Evolutionary conservation across 2,329 filamentous ascomycete genomes (phyloP), one percentile per base, ranked within the genome.

Genomic region (Verticillium isaacii): DNA sequence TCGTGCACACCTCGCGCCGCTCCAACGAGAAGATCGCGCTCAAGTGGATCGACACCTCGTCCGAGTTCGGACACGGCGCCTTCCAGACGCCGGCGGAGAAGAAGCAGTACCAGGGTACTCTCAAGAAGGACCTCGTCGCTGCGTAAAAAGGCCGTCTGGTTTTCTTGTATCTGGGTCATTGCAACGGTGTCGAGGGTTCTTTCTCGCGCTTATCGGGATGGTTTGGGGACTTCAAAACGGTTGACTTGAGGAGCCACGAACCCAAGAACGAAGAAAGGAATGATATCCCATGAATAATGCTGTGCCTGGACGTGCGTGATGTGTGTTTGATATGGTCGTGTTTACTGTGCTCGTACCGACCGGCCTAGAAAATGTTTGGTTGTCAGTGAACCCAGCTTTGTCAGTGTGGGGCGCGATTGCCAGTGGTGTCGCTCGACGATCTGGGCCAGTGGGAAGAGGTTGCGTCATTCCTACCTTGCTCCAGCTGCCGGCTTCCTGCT

Each of bases 21-120:
- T 92, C 95, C 62, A 87, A 97, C 77, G 95, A 99, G 90, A 98
- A 99, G 92, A 91, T 98, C 80, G 92, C 94, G 77, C 91, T 99
- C 85, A 99, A 99, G 85, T 99, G 95, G 95, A 99, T 99, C 90
- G 95, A 99, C 77, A 99, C 95, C 74, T 97, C 93, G 67, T 97
- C 93, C 85, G 96, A 99, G 88, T 99, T 99, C 82, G 95, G 95
- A 82, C 95, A 99, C 86, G 95, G 95, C 89, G 94, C 93, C 76
- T 99, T 96, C 92, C 95, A 99, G 87, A 99, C 95, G 68, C 85
- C 90, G 70, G 90, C 91, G 77, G 95, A 99, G 91, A 99, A 99
- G 93, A 92, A 91, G 85, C 89, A 92, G 79, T 95, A 92, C 87
- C 81, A 97, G 83, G 95, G 95, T 85, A 96, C 93, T 64, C 92